Conservation (phyloP, 352 stramenopile genomes). For the Phytophthora boehmeriae region DNA sequence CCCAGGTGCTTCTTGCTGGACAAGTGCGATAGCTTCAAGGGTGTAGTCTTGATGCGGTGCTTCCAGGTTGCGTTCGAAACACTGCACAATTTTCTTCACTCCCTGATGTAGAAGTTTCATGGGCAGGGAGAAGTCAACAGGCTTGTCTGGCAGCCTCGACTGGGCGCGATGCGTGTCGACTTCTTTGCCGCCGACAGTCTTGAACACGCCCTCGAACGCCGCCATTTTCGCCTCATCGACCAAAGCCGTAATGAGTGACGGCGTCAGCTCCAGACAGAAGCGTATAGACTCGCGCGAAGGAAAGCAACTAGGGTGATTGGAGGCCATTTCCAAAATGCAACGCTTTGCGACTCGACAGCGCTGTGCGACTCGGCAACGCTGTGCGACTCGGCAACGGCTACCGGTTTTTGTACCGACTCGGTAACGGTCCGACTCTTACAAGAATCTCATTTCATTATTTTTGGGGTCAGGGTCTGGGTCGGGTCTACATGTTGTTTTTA, state of each 20-base stretch:
- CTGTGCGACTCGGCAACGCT: background rate
- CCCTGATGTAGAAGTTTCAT: constrained; percentile 1
- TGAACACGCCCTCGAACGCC: background rate
- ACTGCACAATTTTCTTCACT: background rate
- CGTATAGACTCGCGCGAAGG: no score
- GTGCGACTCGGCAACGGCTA: no score
- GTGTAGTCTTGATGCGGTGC: background rate
- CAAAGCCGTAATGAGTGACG: background rate
- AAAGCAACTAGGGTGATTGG: no score
- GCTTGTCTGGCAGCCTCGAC: background rate
- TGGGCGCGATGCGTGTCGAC: background rate
- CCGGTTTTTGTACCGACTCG: no score
- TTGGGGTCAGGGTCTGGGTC: background rate
- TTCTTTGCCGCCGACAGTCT: background rate
- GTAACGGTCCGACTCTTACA: background rate
- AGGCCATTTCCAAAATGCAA: background rate
- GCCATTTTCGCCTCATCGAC: background rate
- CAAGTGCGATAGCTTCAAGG: background rate
- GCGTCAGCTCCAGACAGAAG: background rate
- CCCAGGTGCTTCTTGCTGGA: background rate
- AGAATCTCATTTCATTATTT: background rate
- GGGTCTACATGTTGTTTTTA: background rate
- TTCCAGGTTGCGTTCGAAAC: background rate
- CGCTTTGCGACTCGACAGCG: background rate
- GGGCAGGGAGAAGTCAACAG: background rate